Conservation (phyloP, 305 asterid species). For the Salvia sclarea region DNA sequence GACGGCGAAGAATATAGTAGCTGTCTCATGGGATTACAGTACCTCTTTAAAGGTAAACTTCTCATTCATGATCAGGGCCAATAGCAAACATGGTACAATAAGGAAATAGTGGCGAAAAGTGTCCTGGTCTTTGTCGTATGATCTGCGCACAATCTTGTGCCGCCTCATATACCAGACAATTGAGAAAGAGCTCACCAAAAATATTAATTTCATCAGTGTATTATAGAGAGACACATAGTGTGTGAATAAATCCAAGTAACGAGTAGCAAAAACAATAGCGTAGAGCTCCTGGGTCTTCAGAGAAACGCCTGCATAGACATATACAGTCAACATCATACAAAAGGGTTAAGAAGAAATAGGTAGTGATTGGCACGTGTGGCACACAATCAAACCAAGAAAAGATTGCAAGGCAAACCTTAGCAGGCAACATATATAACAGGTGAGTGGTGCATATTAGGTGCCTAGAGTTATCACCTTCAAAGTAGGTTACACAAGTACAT, state of each 20-base stretch:
- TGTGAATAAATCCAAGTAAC: slow-evolving; percentile 81
- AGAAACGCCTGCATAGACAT: slow-evolving; percentile 61
- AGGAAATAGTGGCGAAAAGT: slow-evolving; percentile 90
- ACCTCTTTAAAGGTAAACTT: slow-evolving; percentile 89
- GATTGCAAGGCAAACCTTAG: background rate
- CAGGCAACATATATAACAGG: background rate
- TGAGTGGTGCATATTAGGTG: slow-evolving; percentile 4
- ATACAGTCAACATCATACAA: slow-evolving; percentile 19
- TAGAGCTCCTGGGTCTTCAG: slow-evolving; percentile 92
- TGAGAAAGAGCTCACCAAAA: slow-evolving; percentile 94
- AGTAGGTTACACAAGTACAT: slow-evolving; percentile 8
- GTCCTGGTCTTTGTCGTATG: slow-evolving; percentile 92
- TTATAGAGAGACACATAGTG: slow-evolving; percentile 71
- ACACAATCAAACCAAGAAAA: background rate
- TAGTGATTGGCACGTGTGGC: background rate
- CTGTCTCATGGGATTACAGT: slow-evolving; percentile 20
- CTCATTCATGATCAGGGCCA: slow-evolving; percentile 75
- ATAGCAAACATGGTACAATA: slow-evolving; percentile 67
- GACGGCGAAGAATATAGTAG: background rate
- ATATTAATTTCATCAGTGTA: slow-evolving; percentile 80
- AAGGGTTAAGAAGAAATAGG: background rate
- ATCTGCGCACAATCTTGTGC: slow-evolving; percentile 93
- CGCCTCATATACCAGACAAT: slow-evolving; percentile 93
- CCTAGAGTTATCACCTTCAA: background rate
- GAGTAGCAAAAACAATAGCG: slow-evolving; percentile 84